These are phyloP conservation scores for Cercospora zeina DNA, from an alignment of 2,329 filamentous ascomycete genomes.

Conservation along the genomic window DNA sequence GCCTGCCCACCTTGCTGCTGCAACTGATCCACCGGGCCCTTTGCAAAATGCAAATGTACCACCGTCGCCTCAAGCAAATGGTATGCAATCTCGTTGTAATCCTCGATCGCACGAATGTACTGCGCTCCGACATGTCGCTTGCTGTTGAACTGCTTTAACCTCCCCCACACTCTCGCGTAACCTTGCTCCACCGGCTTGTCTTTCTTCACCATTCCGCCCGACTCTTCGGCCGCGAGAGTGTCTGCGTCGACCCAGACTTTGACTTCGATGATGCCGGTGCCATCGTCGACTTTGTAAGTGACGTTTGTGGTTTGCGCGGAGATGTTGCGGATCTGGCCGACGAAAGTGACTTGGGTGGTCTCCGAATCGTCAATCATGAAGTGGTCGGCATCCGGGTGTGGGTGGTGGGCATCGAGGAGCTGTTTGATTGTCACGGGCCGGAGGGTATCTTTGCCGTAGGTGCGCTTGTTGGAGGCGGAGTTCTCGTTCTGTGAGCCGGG, in stretches of 20 bases:
- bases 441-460: constrained; percentile 78
- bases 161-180: constrained; percentile 84
- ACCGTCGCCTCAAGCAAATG: constrained; percentile 88
- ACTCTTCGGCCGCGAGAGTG: constrained; percentile 45
- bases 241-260: constrained; percentile 79
- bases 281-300: constrained; percentile 91
- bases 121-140: constrained; percentile 80
- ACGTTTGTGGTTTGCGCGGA: constrained; percentile 85
- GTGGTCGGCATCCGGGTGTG: constrained; percentile 66
- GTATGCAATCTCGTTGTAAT: constrained; percentile 91
- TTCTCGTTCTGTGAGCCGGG: constrained; percentile 48
- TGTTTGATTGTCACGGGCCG: constrained; percentile 96
- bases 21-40: constrained; percentile 59
- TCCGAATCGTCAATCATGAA: constrained; percentile 80
- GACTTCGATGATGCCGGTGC: constrained; percentile 80
- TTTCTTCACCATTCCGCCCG: constrained; percentile 44
- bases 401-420: constrained; percentile 76
- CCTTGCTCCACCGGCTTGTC: constrained; percentile 67
- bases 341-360: constrained; percentile 72
- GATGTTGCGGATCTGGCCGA: constrained; percentile 87
- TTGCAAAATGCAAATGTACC: constrained; percentile 80
- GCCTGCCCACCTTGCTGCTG: constrained; percentile 44
- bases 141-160: constrained; percentile 78
- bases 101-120: constrained; percentile 73
- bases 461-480: constrained; percentile 48